These are phyloP conservation scores for Choanephora cucurbitarum DNA, from an alignment of 371 early-diverging fungal species.

Conservation along the genomic window DNA sequence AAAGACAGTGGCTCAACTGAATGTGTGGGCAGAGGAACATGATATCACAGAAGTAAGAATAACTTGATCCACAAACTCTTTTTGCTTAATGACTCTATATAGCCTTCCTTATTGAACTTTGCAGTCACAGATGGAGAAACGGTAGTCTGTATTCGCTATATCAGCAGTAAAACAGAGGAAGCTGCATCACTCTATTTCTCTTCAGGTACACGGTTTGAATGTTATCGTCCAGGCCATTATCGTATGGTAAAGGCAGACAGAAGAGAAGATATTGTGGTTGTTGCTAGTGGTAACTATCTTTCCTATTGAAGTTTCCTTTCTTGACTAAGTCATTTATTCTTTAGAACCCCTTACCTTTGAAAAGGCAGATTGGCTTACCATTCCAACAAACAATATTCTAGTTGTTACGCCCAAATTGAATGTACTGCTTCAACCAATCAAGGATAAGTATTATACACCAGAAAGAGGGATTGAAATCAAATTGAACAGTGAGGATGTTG, in stretches of 20 bases:
- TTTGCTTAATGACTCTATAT: constrained; percentile 1
- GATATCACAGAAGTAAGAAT: constrained; percentile 49
- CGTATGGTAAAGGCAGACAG: constrained; percentile 81
- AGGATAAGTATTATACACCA: constrained; percentile 65
- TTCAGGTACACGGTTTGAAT: constrained; percentile 67
- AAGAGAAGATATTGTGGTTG: constrained; percentile 82
- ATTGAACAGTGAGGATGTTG: constrained; percentile 35
- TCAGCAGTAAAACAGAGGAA: constrained; percentile 64
- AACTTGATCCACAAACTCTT: too few species aligned
- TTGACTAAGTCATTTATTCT: background rate
- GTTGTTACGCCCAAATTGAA: constrained; percentile 79
- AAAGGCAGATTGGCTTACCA: constrained; percentile 79
- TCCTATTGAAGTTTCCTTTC: background rate
- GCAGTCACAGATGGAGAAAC: constrained; percentile 86
- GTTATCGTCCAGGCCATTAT: constrained; percentile 67
- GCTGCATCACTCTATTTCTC: constrained; percentile 84
- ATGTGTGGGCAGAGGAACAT: constrained; percentile 68
- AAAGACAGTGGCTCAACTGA: constrained; percentile 71
- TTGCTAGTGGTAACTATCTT: constrained; percentile 65
- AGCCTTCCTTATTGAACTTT: constrained; percentile 80
- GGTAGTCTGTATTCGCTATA: constrained; percentile 83
- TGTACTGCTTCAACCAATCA: constrained; percentile 75
- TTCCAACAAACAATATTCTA: constrained; percentile 79
- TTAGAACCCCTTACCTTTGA: constrained; percentile 85
- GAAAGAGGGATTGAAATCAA: constrained; percentile 43